A percentile compares a stretch with the other conserved stretches of the same genome.
Evolutionary conservation across 352 stramenopile species (phyloP).

Genomic region (Globisporangium okanoganense): DNA sequence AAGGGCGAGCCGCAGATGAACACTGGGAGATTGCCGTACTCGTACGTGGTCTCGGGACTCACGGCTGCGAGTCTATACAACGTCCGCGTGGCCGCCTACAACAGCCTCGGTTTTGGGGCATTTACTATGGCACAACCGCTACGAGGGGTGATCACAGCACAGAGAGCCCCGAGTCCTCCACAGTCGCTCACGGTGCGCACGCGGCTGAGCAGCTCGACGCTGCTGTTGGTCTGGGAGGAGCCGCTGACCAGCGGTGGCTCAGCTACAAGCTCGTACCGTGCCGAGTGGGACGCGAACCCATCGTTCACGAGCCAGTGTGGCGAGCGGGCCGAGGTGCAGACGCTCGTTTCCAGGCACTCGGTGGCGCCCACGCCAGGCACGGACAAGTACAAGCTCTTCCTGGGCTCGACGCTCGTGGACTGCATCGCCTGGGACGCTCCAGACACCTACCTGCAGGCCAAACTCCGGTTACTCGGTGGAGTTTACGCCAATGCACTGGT

Average conservation of each 20-base stretch:
- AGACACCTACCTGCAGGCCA: slow-evolving; percentile 17
- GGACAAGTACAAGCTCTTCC: slow-evolving; percentile 26
- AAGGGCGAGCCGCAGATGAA: slow-evolving; percentile 58
- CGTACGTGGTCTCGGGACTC: slow-evolving; percentile 81
- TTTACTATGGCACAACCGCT: slow-evolving; percentile 46
- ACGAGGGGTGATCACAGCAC: slow-evolving; percentile 28
- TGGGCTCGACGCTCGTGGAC: slow-evolving; percentile 17
- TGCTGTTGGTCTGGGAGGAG: slow-evolving; percentile 70
- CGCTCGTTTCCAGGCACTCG: slow-evolving; percentile 28
- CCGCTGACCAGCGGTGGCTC: slow-evolving; percentile 83
- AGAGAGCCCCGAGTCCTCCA: slow-evolving; percentile 55
- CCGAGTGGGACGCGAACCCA: slow-evolving; percentile 94
- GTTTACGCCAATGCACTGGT: slow-evolving; percentile 32
- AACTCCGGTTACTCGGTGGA: slow-evolving; percentile 23
- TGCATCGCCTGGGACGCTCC: slow-evolving; percentile 40
- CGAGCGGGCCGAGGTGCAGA: slow-evolving; percentile 68
- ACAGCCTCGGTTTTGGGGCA: slow-evolving; percentile 88
- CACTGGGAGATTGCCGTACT: slow-evolving; percentile 75
- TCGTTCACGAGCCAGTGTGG: slow-evolving; percentile 83
- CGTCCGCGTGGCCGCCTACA: slow-evolving; percentile 92
- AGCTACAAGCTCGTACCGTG: slow-evolving; percentile 77
- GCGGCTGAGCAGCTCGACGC: slow-evolving; percentile 50
- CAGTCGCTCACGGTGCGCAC: slow-evolving; percentile 79
- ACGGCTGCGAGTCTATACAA: slow-evolving; percentile 76
- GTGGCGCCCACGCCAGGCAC: slow-evolving; percentile 3